A percentile compares a stretch with the other conserved stretches of the same genome.
Evolutionary conservation across 1,139 yeast species (phyloP).

Genomic region (Groenewaldozyma sp.): DNA sequence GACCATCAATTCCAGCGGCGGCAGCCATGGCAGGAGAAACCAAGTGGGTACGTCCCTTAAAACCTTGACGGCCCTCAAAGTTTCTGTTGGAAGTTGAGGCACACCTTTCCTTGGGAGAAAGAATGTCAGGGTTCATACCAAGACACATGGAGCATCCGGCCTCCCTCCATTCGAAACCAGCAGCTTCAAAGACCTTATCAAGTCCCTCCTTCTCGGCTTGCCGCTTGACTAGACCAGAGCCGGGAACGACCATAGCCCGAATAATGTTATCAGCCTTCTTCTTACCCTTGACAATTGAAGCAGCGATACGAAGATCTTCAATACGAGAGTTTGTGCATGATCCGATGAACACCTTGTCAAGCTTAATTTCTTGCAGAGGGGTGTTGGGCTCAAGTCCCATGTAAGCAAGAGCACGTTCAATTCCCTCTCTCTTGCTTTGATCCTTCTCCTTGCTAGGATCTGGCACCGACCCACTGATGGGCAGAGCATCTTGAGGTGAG

Average conservation of each 20-base stretch:
- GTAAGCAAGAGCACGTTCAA: slow-evolving; percentile 83
- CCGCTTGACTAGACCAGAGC: slow-evolving; percentile 85
- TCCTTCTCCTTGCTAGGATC: slow-evolving; percentile 69
- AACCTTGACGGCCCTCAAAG: slow-evolving; percentile 99
- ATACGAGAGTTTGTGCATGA: slow-evolving; percentile 97
- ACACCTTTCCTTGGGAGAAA: slow-evolving; percentile 91
- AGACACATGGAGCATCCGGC: slow-evolving; percentile 99
- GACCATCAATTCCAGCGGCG: slow-evolving; percentile 92
- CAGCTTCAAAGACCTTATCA: slow-evolving; percentile 79
- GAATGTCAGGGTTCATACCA: slow-evolving; percentile 98
- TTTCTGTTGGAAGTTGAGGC: slow-evolving; percentile 98
- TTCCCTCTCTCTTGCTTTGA: slow-evolving; percentile 70
- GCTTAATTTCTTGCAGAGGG: slow-evolving; percentile 57
- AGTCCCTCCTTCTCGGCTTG: slow-evolving; percentile 95
- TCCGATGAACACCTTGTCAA: slow-evolving; percentile 95
- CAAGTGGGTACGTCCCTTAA: slow-evolving; percentile 88
- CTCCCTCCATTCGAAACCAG: slow-evolving; percentile 98
- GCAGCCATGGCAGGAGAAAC: slow-evolving; percentile 99
- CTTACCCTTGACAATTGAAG: slow-evolving; percentile 84
- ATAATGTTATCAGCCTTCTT: slow-evolving; percentile 74
- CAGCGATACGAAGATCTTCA: slow-evolving; percentile 94
- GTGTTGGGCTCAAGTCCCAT: slow-evolving; percentile 86
- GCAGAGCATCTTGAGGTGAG: slow-evolving; percentile 96
- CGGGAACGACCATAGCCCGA: slow-evolving; percentile 89
- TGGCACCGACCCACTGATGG: slow-evolving; percentile 83